Base-by-base conservation (phyloP, 1,139 yeast species). In the Debaryomyces robertsiae region DNA sequence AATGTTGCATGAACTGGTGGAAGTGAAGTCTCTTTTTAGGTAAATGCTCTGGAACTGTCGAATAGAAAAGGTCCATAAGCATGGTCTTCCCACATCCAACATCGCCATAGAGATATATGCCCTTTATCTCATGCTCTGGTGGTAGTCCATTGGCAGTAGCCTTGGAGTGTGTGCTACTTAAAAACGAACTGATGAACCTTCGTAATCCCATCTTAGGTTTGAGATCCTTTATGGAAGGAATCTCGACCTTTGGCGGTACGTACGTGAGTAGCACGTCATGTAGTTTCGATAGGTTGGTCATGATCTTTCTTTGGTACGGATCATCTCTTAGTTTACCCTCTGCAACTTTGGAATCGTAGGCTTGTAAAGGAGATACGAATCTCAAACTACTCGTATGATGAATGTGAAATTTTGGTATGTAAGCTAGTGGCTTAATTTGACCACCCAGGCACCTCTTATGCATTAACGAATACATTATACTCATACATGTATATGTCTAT, bases 1-100 rank as follows among this genome's bases (percentile, higher is more conserved):
- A 77, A 53, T 83, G 81, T 60, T 93, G 98, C 97, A 93, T 93
- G 61, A 93, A 93, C 51, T 90, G 96, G 63, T 93, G 98, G 73
- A 93, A 93, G 65, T 93, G 98, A 36, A 91, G 72, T 47, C 98
- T 73, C 52, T 73, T 77, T 54, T 89, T 90, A 18, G 93, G 76
- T 45, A 93, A 66, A 57, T 84, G 89, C 0, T 60, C 40, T 0
- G 98, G 97, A 11, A 93, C 75, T 0, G 96, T 88, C 16, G 79
- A 70, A 63, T 90, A 93, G 55, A 93, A 93, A 53, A 93, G 73
- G 63, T 93, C 98, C 98, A 93, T 91, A 48, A 93, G 73, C 97
- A 93, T 93, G 4, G 98, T 93, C 59, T 93, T 93, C 7, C 98
- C 98, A 64, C 98, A 90, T 3, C 98, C 98, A 32, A 93, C 98